Conservation (phyloP, 1,139 yeast genomes). For the Candida mesenterica region DNA sequence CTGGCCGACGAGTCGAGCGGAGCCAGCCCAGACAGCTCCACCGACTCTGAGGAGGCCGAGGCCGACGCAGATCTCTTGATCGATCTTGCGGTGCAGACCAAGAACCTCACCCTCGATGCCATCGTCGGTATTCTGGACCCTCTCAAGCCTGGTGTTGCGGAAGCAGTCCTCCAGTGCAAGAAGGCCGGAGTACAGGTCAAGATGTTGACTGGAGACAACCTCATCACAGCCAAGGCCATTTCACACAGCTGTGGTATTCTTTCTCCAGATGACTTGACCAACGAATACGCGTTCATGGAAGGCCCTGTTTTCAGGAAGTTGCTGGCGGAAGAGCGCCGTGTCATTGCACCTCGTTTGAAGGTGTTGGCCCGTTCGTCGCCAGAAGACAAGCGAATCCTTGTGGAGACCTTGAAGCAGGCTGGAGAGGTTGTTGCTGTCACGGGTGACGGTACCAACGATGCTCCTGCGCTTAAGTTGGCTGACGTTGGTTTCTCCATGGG, state of each 20-base stretch:
- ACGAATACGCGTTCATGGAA: slow-evolving; percentile 74
- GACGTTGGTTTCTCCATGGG: slow-evolving; percentile 97
- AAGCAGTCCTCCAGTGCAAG: slow-evolving; percentile 82
- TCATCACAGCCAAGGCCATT: slow-evolving; percentile 87
- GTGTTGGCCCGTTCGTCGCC: slow-evolving; percentile 95
- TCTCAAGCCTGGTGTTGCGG: slow-evolving; percentile 82
- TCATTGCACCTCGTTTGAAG: slow-evolving; percentile 66
- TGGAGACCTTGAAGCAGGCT: slow-evolving; percentile 71
- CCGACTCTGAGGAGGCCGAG: slow-evolving; percentile 19
- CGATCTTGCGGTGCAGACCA: slow-evolving; percentile 7
- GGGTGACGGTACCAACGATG: slow-evolving; percentile 97
- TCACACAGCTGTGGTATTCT: slow-evolving; percentile 84
- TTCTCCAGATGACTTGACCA: slow-evolving; percentile 48
- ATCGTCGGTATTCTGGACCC: slow-evolving; percentile 96
- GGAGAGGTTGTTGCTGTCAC: slow-evolving; percentile 98
- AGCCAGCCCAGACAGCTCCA: slow-evolving; percentile 49
- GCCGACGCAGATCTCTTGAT: slow-evolving; percentile 9
- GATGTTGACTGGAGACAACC: slow-evolving; percentile 97
- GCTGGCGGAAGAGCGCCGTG: slow-evolving; percentile 52
- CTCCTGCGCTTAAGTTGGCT: slow-evolving; percentile 89
- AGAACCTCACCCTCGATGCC: slow-evolving; percentile 54
- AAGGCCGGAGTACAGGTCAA: slow-evolving; percentile 91
- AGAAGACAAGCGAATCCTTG: slow-evolving; percentile 86
- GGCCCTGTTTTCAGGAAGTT: slow-evolving; percentile 86
- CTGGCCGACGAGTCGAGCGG: slow-evolving; percentile 25